A percentile compares a stretch with the other conserved stretches of the same genome.
phyloP scores from a whole-genome alignment of 2,329 filamentous ascomycete genomes.

The Aphanocladium album region DNA sequence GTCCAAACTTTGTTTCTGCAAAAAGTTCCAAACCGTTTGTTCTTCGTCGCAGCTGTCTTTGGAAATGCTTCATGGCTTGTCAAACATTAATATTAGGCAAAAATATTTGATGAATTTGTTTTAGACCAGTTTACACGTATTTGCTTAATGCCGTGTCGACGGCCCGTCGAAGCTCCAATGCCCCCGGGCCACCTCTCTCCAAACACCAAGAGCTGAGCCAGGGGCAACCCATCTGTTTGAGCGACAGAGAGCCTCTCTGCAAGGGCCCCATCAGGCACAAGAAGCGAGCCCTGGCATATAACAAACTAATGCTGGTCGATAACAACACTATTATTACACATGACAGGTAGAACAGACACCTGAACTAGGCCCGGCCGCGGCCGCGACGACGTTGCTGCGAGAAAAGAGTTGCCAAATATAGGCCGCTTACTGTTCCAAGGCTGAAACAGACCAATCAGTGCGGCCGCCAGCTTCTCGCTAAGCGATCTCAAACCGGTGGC shows the following conservation, averaged over 20 bases:
- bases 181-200: neutral
- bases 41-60: neutral
- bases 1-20: neutral
- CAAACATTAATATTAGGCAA: neutral
- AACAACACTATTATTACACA: neutral
- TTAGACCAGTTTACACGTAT: neutral
- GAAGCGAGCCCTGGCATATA: neutral
- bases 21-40: neutral
- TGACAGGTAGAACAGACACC: neutral
- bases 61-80: neutral
- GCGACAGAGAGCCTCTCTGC: neutral
- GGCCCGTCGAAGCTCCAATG: neutral
- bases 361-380: neutral
- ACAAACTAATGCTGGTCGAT: neutral
- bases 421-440: neutral
- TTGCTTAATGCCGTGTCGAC: no score
- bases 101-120: neutral
- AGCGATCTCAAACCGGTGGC: conserved; percentile 1
- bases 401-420: neutral
- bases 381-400: neutral
- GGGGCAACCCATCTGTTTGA: neutral
- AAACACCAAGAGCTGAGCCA: neutral
- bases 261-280: neutral
- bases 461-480: neutral
- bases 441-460: conserved; percentile 9